Evolutionary conservation across 352 stramenopile genomes (phyloP).

Genomic region (Pythium aquatile): DNA sequence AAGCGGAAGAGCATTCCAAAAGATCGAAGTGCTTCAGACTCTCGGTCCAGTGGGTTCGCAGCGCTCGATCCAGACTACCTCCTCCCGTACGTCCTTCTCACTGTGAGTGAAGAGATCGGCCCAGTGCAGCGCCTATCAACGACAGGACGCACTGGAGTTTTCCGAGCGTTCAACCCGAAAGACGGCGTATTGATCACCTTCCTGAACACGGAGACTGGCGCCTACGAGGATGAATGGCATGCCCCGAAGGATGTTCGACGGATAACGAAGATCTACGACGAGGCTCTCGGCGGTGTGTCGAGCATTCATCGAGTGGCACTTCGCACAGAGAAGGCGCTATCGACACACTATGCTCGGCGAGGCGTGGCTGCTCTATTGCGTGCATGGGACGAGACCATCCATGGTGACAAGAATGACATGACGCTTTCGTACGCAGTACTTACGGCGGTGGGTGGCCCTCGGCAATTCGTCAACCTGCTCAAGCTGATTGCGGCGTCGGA

Average conservation of each 20-base stretch:
- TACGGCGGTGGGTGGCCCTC: constrained; percentile 54
- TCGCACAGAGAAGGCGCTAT: constrained; percentile 77
- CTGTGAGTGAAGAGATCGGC: constrained; percentile 66
- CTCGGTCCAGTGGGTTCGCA: constrained; percentile 39
- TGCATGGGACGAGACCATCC: constrained; percentile 8
- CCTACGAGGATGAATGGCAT: constrained; percentile 85
- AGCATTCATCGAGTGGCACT: constrained; percentile 80
- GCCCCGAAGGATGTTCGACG: constrained; percentile 69
- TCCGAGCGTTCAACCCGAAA: constrained; percentile 47
- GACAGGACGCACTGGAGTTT: constrained; percentile 70
- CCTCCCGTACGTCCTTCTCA: constrained; percentile 71
- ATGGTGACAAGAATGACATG: neutral
- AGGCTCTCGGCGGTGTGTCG: constrained; percentile 54
- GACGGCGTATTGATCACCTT: constrained; percentile 80
- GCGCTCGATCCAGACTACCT: constrained; percentile 75
- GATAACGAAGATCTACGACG: constrained; percentile 80
- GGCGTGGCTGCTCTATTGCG: constrained; percentile 44
- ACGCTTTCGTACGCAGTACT: constrained; percentile 38
- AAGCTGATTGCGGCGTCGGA: constrained; percentile 82
- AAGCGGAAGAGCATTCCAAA: constrained; percentile 19
- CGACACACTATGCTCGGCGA: constrained; percentile 77
- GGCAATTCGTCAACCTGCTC: constrained; percentile 76
- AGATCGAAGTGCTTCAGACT: neutral
- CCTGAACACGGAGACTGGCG: constrained; percentile 82
- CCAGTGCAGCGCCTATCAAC: constrained; percentile 64